A percentile compares a stretch with the other conserved stretches of the same genome.
Evolutionary conservation across 129 eudicot genomes (phyloP).

Genomic region (Escallonia herrerae): DNA sequence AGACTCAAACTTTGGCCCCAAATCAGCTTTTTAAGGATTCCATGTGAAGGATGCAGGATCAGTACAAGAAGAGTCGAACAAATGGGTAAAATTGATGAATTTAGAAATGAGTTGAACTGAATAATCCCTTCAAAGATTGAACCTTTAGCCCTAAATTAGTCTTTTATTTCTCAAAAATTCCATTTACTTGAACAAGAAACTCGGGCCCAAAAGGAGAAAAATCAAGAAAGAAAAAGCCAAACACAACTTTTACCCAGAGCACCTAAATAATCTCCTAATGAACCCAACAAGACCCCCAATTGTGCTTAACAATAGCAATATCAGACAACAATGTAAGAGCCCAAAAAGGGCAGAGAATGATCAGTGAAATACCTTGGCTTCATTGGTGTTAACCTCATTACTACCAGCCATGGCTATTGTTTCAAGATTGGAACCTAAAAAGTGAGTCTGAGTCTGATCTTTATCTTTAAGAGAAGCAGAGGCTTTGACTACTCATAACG

Average conservation of each 20-base stretch:
- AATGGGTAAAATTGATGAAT: background rate
- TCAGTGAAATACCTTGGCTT: slow-evolving; percentile 58
- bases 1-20: background rate
- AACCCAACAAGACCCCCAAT: background rate
- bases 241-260: slow-evolving; percentile 7
- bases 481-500: slow-evolving; percentile 17
- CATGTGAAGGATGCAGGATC: background rate
- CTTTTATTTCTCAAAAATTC: background rate
- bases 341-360: background rate
- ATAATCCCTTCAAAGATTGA: slow-evolving; percentile 8
- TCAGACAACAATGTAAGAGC: slow-evolving; percentile 1
- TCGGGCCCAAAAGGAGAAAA: background rate
- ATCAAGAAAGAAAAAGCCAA: too few relatives aligned
- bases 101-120: background rate
- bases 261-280: background rate
- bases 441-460: background rate
- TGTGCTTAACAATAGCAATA: background rate
- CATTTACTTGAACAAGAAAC: slow-evolving; percentile 12
- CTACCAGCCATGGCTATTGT: slow-evolving; percentile 63
- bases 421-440: slow-evolving; percentile 10
- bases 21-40: background rate
- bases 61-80: background rate
- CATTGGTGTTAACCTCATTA: slow-evolving; percentile 68
- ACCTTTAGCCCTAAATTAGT: slow-evolving; percentile 25
- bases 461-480: slow-evolving; percentile 8